Percentiles rank a stretch among this genome's conserved stretches.
These are phyloP conservation scores for Colletotrichum sp. DNA, from an alignment of 2,329 filamentous ascomycete genomes.

Conservation along the genomic window DNA sequence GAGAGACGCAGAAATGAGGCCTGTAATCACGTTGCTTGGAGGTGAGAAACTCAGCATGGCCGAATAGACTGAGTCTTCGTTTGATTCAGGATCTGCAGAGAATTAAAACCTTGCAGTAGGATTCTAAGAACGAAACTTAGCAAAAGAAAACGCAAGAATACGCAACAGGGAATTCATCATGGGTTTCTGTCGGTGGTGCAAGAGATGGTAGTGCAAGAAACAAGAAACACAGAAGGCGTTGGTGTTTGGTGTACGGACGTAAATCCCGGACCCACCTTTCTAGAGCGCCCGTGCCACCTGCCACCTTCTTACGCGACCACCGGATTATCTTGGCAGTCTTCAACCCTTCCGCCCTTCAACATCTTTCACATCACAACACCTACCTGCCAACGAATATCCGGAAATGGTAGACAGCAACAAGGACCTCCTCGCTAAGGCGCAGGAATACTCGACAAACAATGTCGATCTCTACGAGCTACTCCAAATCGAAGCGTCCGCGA, in stretches of 20 bases:
- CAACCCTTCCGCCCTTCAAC: not conserved
- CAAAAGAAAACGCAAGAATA: not conserved
- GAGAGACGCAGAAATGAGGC: not conserved
- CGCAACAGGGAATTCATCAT: not conserved
- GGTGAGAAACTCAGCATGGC: not conserved
- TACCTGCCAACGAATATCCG: not conserved
- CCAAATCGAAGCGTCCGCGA: slow-evolving; percentile 63
- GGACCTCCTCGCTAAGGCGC: slow-evolving; percentile 57
- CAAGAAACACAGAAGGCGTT: not conserved
- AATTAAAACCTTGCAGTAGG: rapidly evolving
- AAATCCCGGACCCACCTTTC: not conserved
- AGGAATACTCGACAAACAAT: slow-evolving; percentile 64
- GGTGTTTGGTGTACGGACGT: not conserved
- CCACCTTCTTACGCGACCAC: not conserved
- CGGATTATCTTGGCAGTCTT: not conserved
- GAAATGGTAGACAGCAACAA: slow-evolving; percentile 36
- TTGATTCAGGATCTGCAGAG: not conserved
- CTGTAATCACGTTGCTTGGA: not conserved
- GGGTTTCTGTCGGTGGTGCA: not conserved
- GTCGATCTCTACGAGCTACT: slow-evolving; percentile 82
- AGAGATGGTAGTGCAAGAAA: not conserved
- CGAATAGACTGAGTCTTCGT: not conserved
- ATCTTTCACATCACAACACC: not conserved
- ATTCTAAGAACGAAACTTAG: not conserved
- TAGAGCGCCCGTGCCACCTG: not conserved